Percentiles rank a stretch among this genome's conserved stretches.
Evolutionary conservation across 805 yeast species (phyloP).

Genomic region (Pichia kluyveri): DNA sequence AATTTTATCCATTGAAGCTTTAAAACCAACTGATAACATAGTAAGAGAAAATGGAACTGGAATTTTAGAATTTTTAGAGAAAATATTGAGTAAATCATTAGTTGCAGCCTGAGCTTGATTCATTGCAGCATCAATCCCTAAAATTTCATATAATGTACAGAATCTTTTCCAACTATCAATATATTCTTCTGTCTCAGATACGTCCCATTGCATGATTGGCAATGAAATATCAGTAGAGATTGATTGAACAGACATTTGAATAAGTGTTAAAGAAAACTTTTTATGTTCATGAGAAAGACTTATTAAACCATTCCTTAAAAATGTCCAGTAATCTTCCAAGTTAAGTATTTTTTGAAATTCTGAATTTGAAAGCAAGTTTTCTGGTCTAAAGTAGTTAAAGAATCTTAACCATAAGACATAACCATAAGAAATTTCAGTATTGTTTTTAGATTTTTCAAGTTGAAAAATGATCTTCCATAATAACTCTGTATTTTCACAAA

Average conservation of each 20-base stretch:
- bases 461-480: constrained; percentile 40
- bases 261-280: constrained; percentile 57
- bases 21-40: constrained; percentile 66
- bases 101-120: constrained; percentile 79
- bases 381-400: constrained; percentile 23
- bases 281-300: constrained; percentile 55
- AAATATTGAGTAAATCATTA: constrained; percentile 47
- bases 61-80: constrained; percentile 41
- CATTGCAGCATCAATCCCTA: constrained; percentile 76
- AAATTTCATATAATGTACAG: constrained; percentile 66
- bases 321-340: constrained; percentile 41
- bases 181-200: constrained; percentile 19
- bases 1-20: constrained; percentile 70
- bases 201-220: constrained; percentile 39
- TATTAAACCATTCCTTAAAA: constrained; percentile 47
- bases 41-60: constrained; percentile 67
- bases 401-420: constrained; percentile 50
- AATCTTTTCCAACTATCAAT: constrained; percentile 61
- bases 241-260: constrained; percentile 50
- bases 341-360: constrained; percentile 25
- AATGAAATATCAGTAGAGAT: constrained; percentile 28
- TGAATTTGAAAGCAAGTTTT: constrained; percentile 4
- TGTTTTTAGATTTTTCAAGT: constrained; percentile 23
- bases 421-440: constrained; percentile 30
- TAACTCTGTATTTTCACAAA: constrained; percentile 16